These are phyloP conservation scores for Fraxinus angustifolia DNA, from an alignment of 305 asterid genomes.

Conservation along the genomic window DNA sequence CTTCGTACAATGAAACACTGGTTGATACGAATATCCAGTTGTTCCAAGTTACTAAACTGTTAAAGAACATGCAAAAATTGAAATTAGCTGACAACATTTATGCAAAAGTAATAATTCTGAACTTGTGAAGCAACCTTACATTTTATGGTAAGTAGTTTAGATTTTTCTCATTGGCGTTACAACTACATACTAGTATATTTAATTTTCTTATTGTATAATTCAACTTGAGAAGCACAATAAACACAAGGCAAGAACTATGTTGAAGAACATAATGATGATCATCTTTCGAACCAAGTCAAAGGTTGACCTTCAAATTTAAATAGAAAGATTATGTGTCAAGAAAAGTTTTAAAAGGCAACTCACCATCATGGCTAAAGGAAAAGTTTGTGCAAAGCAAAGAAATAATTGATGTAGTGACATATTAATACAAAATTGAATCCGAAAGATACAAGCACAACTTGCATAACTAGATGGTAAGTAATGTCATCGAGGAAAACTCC, in stretches of 20 bases:
- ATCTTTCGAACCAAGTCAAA: background rate
- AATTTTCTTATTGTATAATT: background rate
- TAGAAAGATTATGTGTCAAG: background rate
- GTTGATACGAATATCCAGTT: background rate
- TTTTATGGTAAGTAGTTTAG: background rate
- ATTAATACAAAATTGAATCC: background rate
- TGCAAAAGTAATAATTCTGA: background rate
- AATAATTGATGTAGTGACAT: background rate
- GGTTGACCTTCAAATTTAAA: background rate
- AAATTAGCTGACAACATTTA: background rate
- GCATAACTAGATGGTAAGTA: background rate
- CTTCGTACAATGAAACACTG: background rate
- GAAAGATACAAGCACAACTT: background rate
- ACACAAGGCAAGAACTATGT: background rate
- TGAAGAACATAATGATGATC: background rate
- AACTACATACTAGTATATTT: background rate
- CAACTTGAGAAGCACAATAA: background rate
- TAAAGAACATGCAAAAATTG: background rate
- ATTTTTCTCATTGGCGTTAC: background rate
- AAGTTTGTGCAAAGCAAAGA: background rate
- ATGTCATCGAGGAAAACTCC: conserved; percentile 75
- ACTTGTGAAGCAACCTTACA: background rate
- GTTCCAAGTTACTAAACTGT: background rate
- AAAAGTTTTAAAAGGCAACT: background rate
- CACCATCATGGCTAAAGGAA: background rate